phyloP scores from a whole-genome alignment of 2,329 filamentous ascomycete genomes.

The Fusarium sp. region DNA sequence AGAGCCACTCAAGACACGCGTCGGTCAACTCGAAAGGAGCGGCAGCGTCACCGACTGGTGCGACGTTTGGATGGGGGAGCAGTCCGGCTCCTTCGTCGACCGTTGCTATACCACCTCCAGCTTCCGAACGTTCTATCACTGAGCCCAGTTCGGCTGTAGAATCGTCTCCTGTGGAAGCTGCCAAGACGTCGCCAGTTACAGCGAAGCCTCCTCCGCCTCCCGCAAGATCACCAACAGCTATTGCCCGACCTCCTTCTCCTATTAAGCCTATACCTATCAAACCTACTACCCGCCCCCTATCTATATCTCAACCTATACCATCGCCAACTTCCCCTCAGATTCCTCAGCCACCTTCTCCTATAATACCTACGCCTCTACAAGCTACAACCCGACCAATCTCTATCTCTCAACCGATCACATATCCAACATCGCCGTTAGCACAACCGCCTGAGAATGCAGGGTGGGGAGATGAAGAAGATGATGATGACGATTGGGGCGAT shows the following conservation, averaged over 20 bases:
- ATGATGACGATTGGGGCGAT: conserved; percentile 71
- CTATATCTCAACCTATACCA: conserved; percentile 29
- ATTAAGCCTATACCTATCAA: conserved; percentile 29
- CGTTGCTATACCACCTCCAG: conserved; percentile 29
- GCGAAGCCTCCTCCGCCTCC: background rate
- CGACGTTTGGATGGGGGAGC: conserved; percentile 49
- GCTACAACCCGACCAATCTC: conserved; percentile 28
- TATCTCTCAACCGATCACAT: conserved; percentile 19
- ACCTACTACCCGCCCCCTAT: conserved; percentile 32
- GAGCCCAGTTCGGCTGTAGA: conserved; percentile 19
- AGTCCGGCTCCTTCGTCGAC: conserved; percentile 31
- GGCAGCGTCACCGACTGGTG: conserved; percentile 41
- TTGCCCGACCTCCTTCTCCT: conserved; percentile 24
- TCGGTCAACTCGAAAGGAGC: conserved; percentile 42
- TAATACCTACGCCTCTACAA: conserved; percentile 14
- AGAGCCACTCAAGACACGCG: conserved; percentile 41
- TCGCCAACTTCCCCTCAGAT: conserved; percentile 31
- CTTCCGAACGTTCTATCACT: conserved; percentile 9
- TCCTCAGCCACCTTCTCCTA: conserved; percentile 25
- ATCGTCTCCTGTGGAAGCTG: conserved; percentile 15
- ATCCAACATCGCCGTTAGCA: conserved; percentile 38
- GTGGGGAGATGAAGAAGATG: conserved; percentile 46
- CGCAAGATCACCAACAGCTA: conserved; percentile 11
- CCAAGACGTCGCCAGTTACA: conserved; percentile 19
- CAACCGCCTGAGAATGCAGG: conserved; percentile 35